phyloP scores from a whole-genome alignment of 257 asterid species.

The Nicotiana sylvestris region DNA sequence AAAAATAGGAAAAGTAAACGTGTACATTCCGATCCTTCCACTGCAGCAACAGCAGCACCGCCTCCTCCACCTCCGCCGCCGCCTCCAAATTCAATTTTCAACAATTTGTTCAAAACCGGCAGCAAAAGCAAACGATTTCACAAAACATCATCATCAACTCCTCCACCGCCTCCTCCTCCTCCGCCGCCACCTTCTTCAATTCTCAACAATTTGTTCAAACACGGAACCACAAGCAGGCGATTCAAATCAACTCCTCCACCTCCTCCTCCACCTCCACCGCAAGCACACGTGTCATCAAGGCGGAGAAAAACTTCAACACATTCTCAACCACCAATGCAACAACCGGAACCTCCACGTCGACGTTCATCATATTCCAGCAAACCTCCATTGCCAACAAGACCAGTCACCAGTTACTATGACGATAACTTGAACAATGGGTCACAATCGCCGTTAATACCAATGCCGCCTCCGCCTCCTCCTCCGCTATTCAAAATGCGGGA shows the following conservation, averaged over 20 bases:
- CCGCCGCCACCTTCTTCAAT: slow-evolving; percentile 67
- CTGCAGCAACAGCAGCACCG: slow-evolving; percentile 43
- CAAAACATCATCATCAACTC: slow-evolving; percentile 22
- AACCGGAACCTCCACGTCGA: slow-evolving; percentile 20
- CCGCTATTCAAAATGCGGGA: slow-evolving; percentile 69
- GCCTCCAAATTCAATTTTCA: slow-evolving; percentile 68
- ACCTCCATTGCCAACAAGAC: slow-evolving; percentile 68
- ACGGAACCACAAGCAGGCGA: slow-evolving; percentile 55
- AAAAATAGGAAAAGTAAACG: slow-evolving; percentile 61
- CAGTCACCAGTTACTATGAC: slow-evolving; percentile 20
- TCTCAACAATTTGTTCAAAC: slow-evolving; percentile 53
- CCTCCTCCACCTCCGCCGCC: slow-evolving; percentile 70
- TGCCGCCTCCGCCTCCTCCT: slow-evolving; percentile 68
- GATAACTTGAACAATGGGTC: slow-evolving; percentile 41
- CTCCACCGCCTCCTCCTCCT: slow-evolving; percentile 47
- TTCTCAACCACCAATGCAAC: slow-evolving; percentile 13
- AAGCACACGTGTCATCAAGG: neutral
- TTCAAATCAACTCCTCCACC: slow-evolving; percentile 31
- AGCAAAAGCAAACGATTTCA: slow-evolving; percentile 50
- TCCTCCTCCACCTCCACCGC: slow-evolving; percentile 29
- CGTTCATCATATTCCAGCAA: slow-evolving; percentile 25
- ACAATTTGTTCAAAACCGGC: slow-evolving; percentile 52
- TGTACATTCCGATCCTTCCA: slow-evolving; percentile 49
- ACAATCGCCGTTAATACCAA: slow-evolving; percentile 58
- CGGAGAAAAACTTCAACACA: neutral